Percentiles rank a stretch among this genome's conserved stretches.
Conservation (phyloP, 257 asterid species). For the Solanum stenotomum region DNA sequence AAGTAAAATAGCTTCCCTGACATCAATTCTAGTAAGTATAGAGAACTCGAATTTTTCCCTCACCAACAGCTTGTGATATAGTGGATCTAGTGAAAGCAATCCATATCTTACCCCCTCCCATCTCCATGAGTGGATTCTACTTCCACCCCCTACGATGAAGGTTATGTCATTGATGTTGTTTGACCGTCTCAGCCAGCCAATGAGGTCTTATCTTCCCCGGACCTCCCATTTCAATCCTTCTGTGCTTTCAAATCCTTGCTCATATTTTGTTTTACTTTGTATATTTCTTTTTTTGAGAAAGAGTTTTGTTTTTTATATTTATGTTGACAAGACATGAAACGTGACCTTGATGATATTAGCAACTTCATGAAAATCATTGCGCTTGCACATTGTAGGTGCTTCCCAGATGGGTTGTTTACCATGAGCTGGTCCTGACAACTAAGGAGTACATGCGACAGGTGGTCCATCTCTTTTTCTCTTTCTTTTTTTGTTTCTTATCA, state of each 20-base stretch:
- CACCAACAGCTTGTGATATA: not conserved
- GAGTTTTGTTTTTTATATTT: not conserved
- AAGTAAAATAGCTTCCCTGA: not conserved
- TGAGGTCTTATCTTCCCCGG: not conserved
- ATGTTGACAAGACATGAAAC: not conserved
- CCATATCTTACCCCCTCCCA: not conserved
- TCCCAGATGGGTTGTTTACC: slow-evolving; percentile 90
- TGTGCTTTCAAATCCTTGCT: not conserved
- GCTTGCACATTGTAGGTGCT: slow-evolving; percentile 33
- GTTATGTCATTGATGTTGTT: not conserved
- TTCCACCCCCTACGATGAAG: not conserved
- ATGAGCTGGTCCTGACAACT: slow-evolving; percentile 79
- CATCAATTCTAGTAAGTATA: not conserved
- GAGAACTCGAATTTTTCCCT: not conserved
- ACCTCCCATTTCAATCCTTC: not conserved
- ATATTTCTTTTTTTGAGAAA: not conserved
- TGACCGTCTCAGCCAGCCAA: not conserved
- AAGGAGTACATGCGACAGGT: slow-evolving; percentile 94
- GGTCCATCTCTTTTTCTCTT: not conserved
- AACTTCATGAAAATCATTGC: not conserved
- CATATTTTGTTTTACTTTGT: not conserved
- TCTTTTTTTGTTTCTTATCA: not conserved
- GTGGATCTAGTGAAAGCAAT: not conserved
- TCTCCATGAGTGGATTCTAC: not conserved
- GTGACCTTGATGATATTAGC: not conserved